Evolutionary conservation across 1,139 yeast genomes (phyloP).

Genomic region (Nakaseomyces glabratus): DNA sequence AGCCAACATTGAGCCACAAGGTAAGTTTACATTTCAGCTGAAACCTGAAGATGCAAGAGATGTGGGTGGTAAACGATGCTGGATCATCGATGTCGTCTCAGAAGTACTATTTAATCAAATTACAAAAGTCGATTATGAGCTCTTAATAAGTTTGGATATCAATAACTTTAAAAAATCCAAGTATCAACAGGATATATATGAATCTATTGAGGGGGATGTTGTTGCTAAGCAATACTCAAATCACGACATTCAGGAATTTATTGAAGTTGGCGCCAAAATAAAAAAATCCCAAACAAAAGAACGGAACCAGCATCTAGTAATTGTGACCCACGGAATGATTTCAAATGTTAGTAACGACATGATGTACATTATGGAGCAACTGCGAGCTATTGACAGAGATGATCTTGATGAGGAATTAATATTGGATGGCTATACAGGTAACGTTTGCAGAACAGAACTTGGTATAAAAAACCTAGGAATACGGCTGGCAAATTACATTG

Average conservation of each 20-base stretch:
- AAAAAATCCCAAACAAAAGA: constrained; percentile 7
- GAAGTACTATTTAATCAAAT: constrained; percentile 71
- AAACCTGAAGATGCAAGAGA: neutral
- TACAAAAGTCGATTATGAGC: constrained; percentile 62
- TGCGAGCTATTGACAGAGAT: constrained; percentile 43
- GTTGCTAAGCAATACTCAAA: constrained; percentile 51
- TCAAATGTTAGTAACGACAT: constrained; percentile 82
- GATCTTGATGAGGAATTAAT: constrained; percentile 48
- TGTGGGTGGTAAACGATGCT: constrained; percentile 36
- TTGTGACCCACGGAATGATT: constrained; percentile 77
- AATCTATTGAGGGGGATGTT: constrained; percentile 17
- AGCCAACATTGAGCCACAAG: constrained; percentile 66
- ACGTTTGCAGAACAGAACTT: constrained; percentile 78
- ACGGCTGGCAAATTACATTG: constrained; percentile 65
- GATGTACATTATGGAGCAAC: constrained; percentile 71
- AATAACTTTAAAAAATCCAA: constrained; percentile 10
- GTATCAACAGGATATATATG: no score
- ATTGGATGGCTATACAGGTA: constrained; percentile 74
- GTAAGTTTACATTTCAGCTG: constrained; percentile 35
- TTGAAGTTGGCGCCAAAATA: constrained; percentile 7
- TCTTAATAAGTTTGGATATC: constrained; percentile 47
- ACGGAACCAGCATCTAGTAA: constrained; percentile 16
- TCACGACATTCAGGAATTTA: constrained; percentile 53
- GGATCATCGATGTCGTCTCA: constrained; percentile 81
- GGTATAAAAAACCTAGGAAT: constrained; percentile 82